These are phyloP conservation scores for Aegilops speltoides DNA, from an alignment of 176 grass and related monocot species.

Conservation along the genomic window DNA sequence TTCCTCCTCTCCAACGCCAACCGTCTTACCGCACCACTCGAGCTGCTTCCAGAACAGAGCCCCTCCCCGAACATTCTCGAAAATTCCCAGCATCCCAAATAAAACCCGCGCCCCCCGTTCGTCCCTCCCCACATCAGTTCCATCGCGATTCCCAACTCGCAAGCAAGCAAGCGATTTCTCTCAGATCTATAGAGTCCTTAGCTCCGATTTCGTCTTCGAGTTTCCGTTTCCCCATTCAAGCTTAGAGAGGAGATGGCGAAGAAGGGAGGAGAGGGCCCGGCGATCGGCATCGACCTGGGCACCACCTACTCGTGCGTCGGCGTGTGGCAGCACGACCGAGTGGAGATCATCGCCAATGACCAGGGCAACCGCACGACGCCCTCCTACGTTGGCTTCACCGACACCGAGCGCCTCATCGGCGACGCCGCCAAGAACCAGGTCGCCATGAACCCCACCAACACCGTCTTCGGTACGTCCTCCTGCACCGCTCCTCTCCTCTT, in stretches of 20 bases:
- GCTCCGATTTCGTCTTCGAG: neutral
- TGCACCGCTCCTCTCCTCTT: too few species aligned
- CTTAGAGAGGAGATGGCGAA: neutral
- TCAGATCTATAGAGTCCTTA: neutral
- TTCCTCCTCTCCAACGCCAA: too few species aligned
- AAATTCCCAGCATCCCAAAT: neutral
- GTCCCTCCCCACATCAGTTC: neutral
- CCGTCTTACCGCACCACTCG: too few species aligned
- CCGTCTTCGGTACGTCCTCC: constrained; percentile 51
- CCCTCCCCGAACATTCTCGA: neutral
- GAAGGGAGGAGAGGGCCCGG: constrained; percentile 23
- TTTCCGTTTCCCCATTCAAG: neutral
- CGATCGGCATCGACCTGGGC: constrained; percentile 94
- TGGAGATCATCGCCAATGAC: constrained; percentile 97
- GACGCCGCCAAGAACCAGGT: constrained; percentile 77
- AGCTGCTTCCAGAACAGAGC: too few species aligned
- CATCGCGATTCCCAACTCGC: neutral
- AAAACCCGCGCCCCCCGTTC: constrained; percentile 11
- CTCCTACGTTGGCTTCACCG: constrained; percentile 88
- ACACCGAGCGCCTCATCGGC: constrained; percentile 66
- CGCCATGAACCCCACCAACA: constrained; percentile 80
- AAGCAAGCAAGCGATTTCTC: neutral
- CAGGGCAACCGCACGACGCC: constrained; percentile 94
- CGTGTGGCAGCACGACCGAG: constrained; percentile 95
- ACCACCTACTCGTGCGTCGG: constrained; percentile 96